phyloP scores from a whole-genome alignment of 495 filamentous ascomycete species.

The Acidomyces sp. region DNA sequence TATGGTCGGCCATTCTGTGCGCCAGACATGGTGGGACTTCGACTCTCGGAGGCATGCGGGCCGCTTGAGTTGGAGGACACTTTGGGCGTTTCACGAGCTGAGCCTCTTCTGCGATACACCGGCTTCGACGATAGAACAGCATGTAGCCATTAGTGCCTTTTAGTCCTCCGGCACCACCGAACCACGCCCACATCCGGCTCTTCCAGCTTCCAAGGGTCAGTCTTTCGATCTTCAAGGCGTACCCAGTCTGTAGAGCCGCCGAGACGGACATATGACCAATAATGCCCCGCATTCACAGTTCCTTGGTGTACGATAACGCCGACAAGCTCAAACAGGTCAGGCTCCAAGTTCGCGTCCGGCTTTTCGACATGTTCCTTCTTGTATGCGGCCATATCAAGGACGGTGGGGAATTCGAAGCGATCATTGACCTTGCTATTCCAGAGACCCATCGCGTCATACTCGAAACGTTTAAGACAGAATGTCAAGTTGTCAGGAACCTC shows the following conservation, averaged over 20 bases:
- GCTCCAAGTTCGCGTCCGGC: conserved; percentile 35
- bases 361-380: conserved; percentile 75
- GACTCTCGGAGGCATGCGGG: conserved; percentile 34
- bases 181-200: too few species aligned
- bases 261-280: conserved; percentile 89
- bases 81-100: conserved; percentile 10
- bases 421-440: conserved; percentile 92
- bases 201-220: too few species aligned
- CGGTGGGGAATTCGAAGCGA: conserved; percentile 70
- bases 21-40: conserved; percentile 48
- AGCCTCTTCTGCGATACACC: conserved; percentile 41
- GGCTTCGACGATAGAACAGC: conserved; percentile 86
- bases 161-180: too few species aligned
- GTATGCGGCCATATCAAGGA: conserved; percentile 83
- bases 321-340: conserved; percentile 81
- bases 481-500: conserved; percentile 90
- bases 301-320: conserved; percentile 87
- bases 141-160: conserved; percentile 84
- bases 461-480: conserved; percentile 92
- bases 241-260: conserved; percentile 62
- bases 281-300: conserved; percentile 89
- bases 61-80: background rate
- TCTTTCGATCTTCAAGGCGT: conserved; percentile 86
- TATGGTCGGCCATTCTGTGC: conserved; percentile 52
- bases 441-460: conserved; percentile 78